phyloP scores from a whole-genome alignment of 768 basidiomycete species.

The Psilocybe azurescens region DNA sequence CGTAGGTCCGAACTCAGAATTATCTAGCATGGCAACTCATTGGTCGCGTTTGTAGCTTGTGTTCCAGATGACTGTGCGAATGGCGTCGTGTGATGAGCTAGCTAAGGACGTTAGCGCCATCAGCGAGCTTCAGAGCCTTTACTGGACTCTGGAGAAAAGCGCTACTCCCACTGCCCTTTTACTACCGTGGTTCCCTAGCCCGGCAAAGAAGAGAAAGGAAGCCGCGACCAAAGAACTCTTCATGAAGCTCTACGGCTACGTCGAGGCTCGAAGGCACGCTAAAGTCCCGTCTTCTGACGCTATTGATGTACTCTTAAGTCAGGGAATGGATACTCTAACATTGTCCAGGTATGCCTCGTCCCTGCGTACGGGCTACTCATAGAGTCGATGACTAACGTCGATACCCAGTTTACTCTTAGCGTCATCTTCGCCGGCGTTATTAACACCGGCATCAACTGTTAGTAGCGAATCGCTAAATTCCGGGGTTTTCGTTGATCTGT shows the following conservation, averaged over 20 bases:
- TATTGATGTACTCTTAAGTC: constrained; percentile 38
- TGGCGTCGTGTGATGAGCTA: constrained; percentile 40
- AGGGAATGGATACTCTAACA: constrained; percentile 32
- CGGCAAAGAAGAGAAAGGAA: constrained; percentile 34
- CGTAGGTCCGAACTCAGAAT: constrained; percentile 19
- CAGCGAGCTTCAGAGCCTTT: constrained; percentile 28
- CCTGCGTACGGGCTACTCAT: too few relatives aligned
- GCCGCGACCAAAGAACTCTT: constrained; percentile 36
- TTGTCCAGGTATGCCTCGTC: constrained; percentile 27
- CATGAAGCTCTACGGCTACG: constrained; percentile 28
- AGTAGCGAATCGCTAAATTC: constrained; percentile 11
- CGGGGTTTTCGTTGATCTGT: too few relatives aligned
- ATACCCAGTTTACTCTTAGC: constrained; percentile 34
- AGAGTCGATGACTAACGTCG: neutral
- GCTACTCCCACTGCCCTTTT: constrained; percentile 37
- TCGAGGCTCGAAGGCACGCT: constrained; percentile 34
- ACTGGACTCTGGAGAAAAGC: constrained; percentile 38
- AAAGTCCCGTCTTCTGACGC: constrained; percentile 32
- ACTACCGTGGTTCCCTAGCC: constrained; percentile 43
- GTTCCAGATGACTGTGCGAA: constrained; percentile 42
- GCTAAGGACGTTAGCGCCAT: constrained; percentile 30
- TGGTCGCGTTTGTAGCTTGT: constrained; percentile 30
- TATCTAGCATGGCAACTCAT: too few relatives aligned
- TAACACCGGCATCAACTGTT: constrained; percentile 42
- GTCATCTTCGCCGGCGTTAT: constrained; percentile 41